Evolutionary conservation across 805 yeast genomes (phyloP).

Genomic region (Zygosaccharomyces bisporus): DNA sequence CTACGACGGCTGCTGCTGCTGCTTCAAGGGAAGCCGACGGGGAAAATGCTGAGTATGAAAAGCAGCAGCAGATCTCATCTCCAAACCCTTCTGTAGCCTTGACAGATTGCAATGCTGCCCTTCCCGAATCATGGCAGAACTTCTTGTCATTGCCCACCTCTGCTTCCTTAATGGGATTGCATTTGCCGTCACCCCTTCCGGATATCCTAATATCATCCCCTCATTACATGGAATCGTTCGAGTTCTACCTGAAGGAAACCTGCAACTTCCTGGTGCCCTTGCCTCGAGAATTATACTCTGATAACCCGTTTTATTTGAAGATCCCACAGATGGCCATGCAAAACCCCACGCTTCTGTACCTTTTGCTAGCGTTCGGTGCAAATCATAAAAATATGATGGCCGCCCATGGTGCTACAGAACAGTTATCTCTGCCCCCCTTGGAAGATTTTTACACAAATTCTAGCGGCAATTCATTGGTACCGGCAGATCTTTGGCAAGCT

Average conservation of each 20-base stretch:
- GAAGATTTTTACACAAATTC: neutral
- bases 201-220: slow-evolving; percentile 58
- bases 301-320: slow-evolving; percentile 62
- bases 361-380: slow-evolving; percentile 51
- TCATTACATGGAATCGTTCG: slow-evolving; percentile 55
- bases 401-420: slow-evolving; percentile 1
- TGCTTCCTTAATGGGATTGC: slow-evolving; percentile 34
- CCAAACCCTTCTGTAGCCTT: neutral
- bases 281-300: slow-evolving; percentile 50
- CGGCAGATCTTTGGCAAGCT: neutral
- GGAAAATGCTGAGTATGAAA: neutral
- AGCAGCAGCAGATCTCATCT: neutral
- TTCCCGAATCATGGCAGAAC: neutral
- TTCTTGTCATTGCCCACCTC: neutral
- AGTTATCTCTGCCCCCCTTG: neutral
- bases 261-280: slow-evolving; percentile 64
- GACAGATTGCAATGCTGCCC: neutral
- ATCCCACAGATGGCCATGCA: slow-evolving; percentile 67
- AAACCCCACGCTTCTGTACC: slow-evolving; percentile 48
- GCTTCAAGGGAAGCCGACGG: neutral
- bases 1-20: neutral
- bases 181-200: slow-evolving; percentile 47
- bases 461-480: neutral
- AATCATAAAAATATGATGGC: slow-evolving; percentile 37
- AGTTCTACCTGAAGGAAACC: slow-evolving; percentile 58